Percentiles rank a stretch among this genome's conserved stretches.
phyloP scores from a whole-genome alignment of 805 yeast genomes.

The Candida peoriensis region DNA sequence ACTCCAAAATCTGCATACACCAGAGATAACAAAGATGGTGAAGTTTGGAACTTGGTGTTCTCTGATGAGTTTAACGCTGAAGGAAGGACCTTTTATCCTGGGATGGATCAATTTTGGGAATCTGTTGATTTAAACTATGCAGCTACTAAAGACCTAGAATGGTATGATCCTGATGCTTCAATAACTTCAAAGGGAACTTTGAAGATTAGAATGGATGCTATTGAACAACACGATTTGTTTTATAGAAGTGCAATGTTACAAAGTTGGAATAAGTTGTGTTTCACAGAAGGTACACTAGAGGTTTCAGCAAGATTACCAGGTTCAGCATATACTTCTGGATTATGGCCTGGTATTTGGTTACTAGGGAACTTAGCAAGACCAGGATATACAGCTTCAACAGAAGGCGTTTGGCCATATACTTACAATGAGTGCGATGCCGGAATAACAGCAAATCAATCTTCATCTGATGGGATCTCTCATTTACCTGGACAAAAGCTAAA shows the following conservation, averaged over 20 bases:
- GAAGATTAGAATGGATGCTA: constrained; percentile 72
- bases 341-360: constrained; percentile 98
- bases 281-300: constrained; percentile 77
- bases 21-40: constrained; percentile 54
- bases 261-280: constrained; percentile 88
- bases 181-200: constrained; percentile 72
- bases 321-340: constrained; percentile 69
- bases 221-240: constrained; percentile 66
- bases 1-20: constrained; percentile 48
- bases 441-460: constrained; percentile 88
- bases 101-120: constrained; percentile 89
- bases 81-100: constrained; percentile 85
- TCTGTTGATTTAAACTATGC: constrained; percentile 81
- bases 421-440: constrained; percentile 90
- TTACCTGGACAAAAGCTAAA: constrained; percentile 79
- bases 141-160: constrained; percentile 86
- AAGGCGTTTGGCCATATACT: constrained; percentile 94
- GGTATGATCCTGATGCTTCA: constrained; percentile 92
- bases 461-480: constrained; percentile 83
- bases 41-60: constrained; percentile 71
- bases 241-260: constrained; percentile 92
- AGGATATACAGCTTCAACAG: constrained; percentile 81
- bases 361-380: constrained; percentile 92
- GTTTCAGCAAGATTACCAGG: constrained; percentile 77
- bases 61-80: constrained; percentile 88